Conservation (phyloP, 2,329 filamentous ascomycete species). For the Phoma sp. region DNA sequence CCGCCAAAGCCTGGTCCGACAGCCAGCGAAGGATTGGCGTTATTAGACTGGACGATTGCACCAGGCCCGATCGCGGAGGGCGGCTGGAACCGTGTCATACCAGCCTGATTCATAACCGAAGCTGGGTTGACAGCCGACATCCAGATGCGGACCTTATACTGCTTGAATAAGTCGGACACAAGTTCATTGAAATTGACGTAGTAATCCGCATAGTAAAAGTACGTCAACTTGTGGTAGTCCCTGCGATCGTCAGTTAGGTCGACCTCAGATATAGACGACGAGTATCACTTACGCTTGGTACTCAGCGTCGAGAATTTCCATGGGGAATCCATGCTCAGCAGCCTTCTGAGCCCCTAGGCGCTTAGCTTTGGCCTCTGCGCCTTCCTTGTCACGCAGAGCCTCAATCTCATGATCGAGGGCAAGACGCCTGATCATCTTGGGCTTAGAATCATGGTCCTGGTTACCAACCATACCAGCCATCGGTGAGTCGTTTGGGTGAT, state of each 20-base stretch:
- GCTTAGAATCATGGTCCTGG: constrained; percentile 74
- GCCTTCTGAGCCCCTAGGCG: constrained; percentile 96
- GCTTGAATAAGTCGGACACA: constrained; percentile 97
- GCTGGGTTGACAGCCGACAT: constrained; percentile 99
- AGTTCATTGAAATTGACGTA: constrained; percentile 99
- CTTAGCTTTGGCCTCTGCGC: constrained; percentile 96
- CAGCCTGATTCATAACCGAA: constrained; percentile 66
- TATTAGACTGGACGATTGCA: constrained; percentile 38
- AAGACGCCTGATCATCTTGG: constrained; percentile 94
- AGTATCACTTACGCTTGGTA: constrained; percentile 88
- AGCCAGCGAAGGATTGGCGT: constrained; percentile 26
- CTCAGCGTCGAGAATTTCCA: constrained; percentile 98
- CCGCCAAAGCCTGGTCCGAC: constrained; percentile 44
- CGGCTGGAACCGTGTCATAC: constrained; percentile 41
- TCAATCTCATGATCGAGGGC: constrained; percentile 91
- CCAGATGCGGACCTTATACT: constrained; percentile 99
- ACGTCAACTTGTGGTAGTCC: constrained; percentile 98
- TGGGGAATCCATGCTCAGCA: constrained; percentile 89
- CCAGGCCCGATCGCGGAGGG: constrained; percentile 48
- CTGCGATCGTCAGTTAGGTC: constrained; percentile 54
- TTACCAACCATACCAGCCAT: constrained; percentile 58
- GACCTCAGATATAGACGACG: background rate
- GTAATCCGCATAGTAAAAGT: constrained; percentile 97
- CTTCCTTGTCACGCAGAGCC: constrained; percentile 90
- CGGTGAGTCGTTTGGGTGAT: constrained; percentile 51